Evolutionary conservation across 202 grass and related monocot genomes (phyloP).

Genomic region (Alloteropsis angusta): DNA sequence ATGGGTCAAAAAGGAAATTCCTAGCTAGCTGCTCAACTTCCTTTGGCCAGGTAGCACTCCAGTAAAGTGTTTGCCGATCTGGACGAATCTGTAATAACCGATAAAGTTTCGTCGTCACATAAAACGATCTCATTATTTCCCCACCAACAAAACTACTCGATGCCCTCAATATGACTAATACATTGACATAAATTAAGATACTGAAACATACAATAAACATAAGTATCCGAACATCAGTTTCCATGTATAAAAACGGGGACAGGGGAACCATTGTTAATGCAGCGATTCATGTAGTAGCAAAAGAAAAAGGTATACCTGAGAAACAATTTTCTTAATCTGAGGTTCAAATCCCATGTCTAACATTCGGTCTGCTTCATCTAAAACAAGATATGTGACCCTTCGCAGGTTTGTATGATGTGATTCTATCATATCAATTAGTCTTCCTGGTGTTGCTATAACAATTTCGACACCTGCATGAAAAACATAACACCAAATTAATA

Average conservation of each 20-base stretch:
- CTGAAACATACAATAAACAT: not conserved
- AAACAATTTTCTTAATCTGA: constrained; percentile 98
- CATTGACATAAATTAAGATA: constrained; percentile 19
- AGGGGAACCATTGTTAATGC: not conserved
- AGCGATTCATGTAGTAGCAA: not conserved
- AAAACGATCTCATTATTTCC: not conserved
- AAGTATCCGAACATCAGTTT: not conserved
- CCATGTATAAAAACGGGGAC: too few species aligned
- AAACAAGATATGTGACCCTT: constrained; percentile 94
- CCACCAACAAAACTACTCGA: not conserved
- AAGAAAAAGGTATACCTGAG: constrained; percentile 48
- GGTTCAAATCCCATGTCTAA: constrained; percentile 98
- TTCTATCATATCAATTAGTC: constrained; percentile 98
- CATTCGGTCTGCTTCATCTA: constrained; percentile 96
- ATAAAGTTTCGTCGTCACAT: constrained; percentile 5
- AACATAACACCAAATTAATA: constrained; percentile 12
- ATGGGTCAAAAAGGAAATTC: constrained; percentile 82
- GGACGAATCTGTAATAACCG: constrained; percentile 73
- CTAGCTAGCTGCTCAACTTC: constrained; percentile 86
- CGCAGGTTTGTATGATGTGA: constrained; percentile 93
- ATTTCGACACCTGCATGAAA: constrained; percentile 83
- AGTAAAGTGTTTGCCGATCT: constrained; percentile 83
- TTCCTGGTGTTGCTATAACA: constrained; percentile 94
- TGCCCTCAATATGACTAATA: not conserved
- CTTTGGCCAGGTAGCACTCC: constrained; percentile 98